phyloP scores from a whole-genome alignment of 805 yeast genomes.

The Lipomyces lipofer region DNA sequence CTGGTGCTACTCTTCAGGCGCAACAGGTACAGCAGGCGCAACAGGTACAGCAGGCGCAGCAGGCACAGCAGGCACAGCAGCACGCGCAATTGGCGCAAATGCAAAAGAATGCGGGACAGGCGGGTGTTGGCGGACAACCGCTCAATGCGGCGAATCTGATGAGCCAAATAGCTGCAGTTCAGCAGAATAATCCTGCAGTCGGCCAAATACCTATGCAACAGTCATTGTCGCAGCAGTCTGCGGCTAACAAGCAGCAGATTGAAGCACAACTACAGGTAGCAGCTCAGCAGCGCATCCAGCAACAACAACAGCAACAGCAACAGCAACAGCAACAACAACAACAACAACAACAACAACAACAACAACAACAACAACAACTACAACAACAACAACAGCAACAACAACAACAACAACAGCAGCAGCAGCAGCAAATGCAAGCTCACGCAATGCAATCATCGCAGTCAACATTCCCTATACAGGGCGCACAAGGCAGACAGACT shows the following conservation, averaged over 20 bases:
- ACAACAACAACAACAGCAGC: constrained; percentile 17
- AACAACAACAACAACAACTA: constrained; percentile 14
- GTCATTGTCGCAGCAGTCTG: constrained; percentile 31
- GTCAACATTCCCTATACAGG: constrained; percentile 7
- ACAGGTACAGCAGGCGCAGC: constrained; percentile 6
- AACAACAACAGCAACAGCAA: constrained; percentile 23
- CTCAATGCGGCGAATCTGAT: constrained; percentile 16
- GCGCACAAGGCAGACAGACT: constrained; percentile 13
- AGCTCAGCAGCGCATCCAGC: constrained; percentile 4
- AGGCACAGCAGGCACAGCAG: constrained; percentile 8
- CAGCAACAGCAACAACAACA: constrained; percentile 23
- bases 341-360: constrained; percentile 16
- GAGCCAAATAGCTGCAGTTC: constrained; percentile 21
- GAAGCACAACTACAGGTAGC: constrained; percentile 16
- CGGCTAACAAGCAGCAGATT: constrained; percentile 2
- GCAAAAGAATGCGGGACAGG: constrained; percentile 5
- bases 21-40: constrained; percentile 11
- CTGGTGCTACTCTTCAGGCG: neutral
- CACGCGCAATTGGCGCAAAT: constrained; percentile 4
- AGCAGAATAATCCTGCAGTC: neutral
- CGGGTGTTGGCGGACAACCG: constrained; percentile 6
- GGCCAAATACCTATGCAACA: constrained; percentile 31
- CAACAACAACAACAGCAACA: constrained; percentile 5
- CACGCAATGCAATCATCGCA: constrained; percentile 17
- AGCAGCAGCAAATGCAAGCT: constrained; percentile 14